phyloP scores from a whole-genome alignment of 1,284 basidiomycete species.

The Hemileia vastatrix region DNA sequence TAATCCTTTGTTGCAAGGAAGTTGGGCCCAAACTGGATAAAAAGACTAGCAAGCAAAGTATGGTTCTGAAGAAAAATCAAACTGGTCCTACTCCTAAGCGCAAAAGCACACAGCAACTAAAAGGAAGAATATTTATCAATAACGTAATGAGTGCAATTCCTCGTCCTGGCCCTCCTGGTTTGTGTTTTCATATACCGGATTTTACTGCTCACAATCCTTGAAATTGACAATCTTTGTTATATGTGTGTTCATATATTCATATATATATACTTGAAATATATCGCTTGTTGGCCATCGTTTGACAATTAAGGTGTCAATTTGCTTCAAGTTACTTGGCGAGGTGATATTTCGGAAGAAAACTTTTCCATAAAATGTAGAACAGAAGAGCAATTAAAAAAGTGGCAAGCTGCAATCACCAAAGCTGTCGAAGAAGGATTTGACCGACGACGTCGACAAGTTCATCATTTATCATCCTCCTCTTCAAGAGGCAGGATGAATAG shows the following conservation, averaged over 20 bases:
- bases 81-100: conserved; percentile 31
- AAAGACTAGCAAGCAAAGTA: conserved; percentile 16
- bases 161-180: conserved; percentile 36
- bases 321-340: conserved; percentile 83
- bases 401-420: conserved; percentile 79
- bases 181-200: background rate
- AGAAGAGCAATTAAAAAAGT: conserved; percentile 84
- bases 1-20: conserved; percentile 97
- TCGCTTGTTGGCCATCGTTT: too few species aligned
- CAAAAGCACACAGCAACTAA: conserved; percentile 72
- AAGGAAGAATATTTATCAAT: conserved; percentile 93
- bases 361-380: conserved; percentile 87
- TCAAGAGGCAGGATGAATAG: conserved; percentile 13
- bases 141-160: conserved; percentile 76
- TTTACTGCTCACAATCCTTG: background rate
- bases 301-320: conserved; percentile 43
- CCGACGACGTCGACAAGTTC: conserved; percentile 12
- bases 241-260: background rate
- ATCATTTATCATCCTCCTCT: conserved; percentile 23
- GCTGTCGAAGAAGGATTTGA: conserved; percentile 56
- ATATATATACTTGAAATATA: background rate
- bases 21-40: conserved; percentile 39
- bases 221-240: background rate
- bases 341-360: conserved; percentile 63
- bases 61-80: conserved; percentile 26